Percentiles rank a stretch among this genome's conserved stretches.
phyloP scores from a whole-genome alignment of 306 rosid species.

The Astragalus glycyphyllos region DNA sequence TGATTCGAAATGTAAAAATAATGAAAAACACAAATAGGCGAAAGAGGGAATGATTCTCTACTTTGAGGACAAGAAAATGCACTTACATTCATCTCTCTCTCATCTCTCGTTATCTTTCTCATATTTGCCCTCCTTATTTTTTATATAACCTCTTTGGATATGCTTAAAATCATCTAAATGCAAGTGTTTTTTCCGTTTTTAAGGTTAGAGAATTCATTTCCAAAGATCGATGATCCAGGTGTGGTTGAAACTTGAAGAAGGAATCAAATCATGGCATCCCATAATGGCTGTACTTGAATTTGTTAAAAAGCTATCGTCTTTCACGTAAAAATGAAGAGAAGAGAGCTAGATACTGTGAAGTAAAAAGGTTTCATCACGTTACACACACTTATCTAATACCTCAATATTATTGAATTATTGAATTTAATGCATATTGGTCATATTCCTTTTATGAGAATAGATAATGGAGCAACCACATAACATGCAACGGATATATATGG shows the following conservation, averaged over 20 bases:
- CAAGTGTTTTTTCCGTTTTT: no score
- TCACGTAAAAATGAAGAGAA: conserved; percentile 16
- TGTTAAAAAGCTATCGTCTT: conserved; percentile 25
- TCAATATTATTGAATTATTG: no score
- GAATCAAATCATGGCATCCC: conserved; percentile 5
- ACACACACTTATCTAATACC: neutral
- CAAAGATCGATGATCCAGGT: neutral
- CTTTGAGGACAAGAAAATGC: no score
- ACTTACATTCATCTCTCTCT: no score
- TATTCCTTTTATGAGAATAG: no score
- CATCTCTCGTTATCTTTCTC: no score
- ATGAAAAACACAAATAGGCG: neutral
- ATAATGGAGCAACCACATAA: neutral
- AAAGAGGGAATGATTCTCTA: neutral
- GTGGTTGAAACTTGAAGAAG: conserved; percentile 7
- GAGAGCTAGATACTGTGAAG: conserved; percentile 22
- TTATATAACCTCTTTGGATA: no score
- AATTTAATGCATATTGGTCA: no score
- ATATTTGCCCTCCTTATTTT: no score
- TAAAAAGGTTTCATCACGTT: conserved; percentile 31
- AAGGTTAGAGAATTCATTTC: no score
- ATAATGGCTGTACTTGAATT: conserved; percentile 4
- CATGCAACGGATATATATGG: neutral
- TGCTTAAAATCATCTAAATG: no score
- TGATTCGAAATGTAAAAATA: neutral